Evolutionary conservation across 768 basidiomycete genomes (phyloP), one percentile per base, ranked within the genome.

Genomic region (Vararia minispora): DNA sequence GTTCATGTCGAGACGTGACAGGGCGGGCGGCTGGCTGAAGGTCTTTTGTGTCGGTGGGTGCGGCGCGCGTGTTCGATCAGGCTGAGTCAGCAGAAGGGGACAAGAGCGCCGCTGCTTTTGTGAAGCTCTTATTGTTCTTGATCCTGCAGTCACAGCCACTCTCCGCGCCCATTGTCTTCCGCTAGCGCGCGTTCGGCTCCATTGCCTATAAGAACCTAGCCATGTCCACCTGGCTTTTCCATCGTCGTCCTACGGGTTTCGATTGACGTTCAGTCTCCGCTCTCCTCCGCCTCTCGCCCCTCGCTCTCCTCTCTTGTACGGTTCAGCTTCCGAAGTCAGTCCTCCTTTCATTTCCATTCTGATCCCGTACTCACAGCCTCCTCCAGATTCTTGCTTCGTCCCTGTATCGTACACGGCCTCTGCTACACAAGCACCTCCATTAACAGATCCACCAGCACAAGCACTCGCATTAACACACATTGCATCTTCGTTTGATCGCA

Each of bases 401-500:
- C 31, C 38, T 36, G 36, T 40, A 14, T 44, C 32, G 38, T 42
- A 43, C 42, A 32, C 32, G 16, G 32, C 40, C 37, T 40, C 41
- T 50, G 47, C 54, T 53, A 48, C 56, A 49, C 54, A 40, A 41
- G 51, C 52, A 46, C 49, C 47, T 31, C 30, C 33, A 21, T 45
- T 48, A 43, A 33, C 41, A 33, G 42, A 27, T 45, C 43, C 45
- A 35, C 42, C 44, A 37, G 41, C 29, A 39, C 47, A 36, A 28
- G 32, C n/a, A n/a, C n/a, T 42, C 37, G 39, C 47, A 40, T 52
- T 50, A 48, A 46, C 46, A 47, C 43, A 22, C 41, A 41, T 48
- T 50, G 58, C 55, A 48, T 38, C 42, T 33, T 43, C 46, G 45
- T 45, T 49, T 45, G 58, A 74, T 78, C 77, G 77, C 76, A 65